These are phyloP conservation scores for Punica granatum DNA, from an alignment of 345 rosid species.

Conservation along the genomic window DNA sequence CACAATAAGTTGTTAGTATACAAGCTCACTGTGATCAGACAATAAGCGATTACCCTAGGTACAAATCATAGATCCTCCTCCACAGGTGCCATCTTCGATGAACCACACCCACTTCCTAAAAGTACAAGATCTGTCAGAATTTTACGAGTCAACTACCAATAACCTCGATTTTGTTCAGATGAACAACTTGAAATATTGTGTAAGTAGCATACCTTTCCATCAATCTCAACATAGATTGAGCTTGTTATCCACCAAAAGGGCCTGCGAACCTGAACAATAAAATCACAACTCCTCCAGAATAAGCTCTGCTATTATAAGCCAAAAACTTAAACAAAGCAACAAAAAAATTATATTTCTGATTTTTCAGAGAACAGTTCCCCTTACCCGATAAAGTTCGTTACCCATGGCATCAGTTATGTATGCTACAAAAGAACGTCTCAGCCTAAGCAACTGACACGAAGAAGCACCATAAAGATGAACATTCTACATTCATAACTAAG, in stretches of 20 bases:
- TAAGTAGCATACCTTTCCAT: conserved; percentile 57
- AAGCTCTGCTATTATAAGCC: neutral
- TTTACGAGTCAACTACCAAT: neutral
- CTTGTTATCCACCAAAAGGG: conserved; percentile 98
- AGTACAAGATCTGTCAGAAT: conserved; percentile 11
- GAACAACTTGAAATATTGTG: neutral
- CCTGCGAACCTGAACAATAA: conserved; percentile 64
- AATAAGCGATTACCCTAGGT: conserved; percentile 55
- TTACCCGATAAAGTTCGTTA: conserved; percentile 75
- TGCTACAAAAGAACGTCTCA: conserved; percentile 88
- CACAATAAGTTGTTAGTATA: neutral
- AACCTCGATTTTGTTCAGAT: neutral
- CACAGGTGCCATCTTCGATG: conserved; percentile 97
- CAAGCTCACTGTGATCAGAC: conserved; percentile 2
- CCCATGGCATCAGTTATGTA: conserved; percentile 64
- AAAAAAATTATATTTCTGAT: conserved; percentile 2
- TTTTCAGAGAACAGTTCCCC: conserved; percentile 5
- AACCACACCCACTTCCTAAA: conserved; percentile 87
- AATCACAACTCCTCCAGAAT: conserved; percentile 9
- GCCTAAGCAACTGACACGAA: conserved; percentile 61
- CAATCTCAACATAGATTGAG: conserved; percentile 86
- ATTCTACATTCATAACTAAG: neutral
- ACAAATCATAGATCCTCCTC: conserved; percentile 92
- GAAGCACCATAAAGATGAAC: neutral
- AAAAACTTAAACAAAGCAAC: conserved; percentile 6